These are phyloP conservation scores for Cerioporus squamosus DNA, from an alignment of 1,284 basidiomycete species.

Conservation along the genomic window DNA sequence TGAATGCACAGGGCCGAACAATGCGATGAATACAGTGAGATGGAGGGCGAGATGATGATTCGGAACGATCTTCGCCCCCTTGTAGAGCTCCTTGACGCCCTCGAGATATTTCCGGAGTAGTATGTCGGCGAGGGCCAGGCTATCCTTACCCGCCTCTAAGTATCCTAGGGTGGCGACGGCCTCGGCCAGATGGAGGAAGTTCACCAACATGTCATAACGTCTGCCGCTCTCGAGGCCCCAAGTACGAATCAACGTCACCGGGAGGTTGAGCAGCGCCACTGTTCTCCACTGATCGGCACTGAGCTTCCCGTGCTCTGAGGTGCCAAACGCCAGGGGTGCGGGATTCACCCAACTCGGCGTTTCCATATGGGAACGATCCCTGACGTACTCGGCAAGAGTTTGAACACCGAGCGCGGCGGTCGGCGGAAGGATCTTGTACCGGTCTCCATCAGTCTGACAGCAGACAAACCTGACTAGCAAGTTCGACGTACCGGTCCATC, in stretches of 20 bases:
- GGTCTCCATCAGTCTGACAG: not conserved
- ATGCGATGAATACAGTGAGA: conserved; percentile 32
- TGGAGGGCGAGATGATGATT: conserved; percentile 41
- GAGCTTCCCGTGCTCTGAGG: conserved; percentile 11
- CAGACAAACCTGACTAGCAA: not conserved
- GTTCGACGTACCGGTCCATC: too few species aligned
- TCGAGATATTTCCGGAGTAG: conserved; percentile 30
- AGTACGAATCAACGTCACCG: conserved; percentile 12
- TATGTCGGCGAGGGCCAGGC: conserved; percentile 17
- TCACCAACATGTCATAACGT: not conserved
- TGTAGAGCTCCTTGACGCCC: conserved; percentile 28
- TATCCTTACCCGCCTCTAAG: conserved; percentile 24
- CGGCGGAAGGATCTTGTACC: not conserved
- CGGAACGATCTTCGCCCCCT: conserved; percentile 28
- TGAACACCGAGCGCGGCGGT: not conserved
- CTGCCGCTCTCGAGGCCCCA: conserved; percentile 3
- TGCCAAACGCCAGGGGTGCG: conserved; percentile 9
- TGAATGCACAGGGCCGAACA: conserved; percentile 35
- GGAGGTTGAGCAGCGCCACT: conserved; percentile 9
- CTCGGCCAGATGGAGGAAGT: not conserved
- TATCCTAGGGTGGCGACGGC: not conserved
- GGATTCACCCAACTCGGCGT: conserved; percentile 12
- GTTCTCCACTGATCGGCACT: conserved; percentile 20
- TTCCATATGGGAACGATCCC: not conserved
- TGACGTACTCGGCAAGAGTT: conserved; percentile 1